phyloP scores from a whole-genome alignment of 2,329 filamentous ascomycete species.

The Zasmidium cellare region DNA sequence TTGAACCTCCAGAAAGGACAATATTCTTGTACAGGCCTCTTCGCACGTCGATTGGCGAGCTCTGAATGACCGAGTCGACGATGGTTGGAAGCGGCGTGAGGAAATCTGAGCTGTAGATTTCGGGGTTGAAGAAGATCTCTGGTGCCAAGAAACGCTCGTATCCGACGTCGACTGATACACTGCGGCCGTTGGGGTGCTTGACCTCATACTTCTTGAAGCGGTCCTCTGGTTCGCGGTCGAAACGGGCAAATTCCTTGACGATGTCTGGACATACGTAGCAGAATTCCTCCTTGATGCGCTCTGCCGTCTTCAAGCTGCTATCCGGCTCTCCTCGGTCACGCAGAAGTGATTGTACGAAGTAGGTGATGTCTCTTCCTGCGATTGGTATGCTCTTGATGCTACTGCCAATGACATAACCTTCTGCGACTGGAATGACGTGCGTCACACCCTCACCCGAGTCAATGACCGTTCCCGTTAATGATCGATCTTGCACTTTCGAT shows the following conservation, averaged over 20 bases:
- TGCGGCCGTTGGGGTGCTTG: slow-evolving; percentile 78
- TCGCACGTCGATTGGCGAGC: slow-evolving; percentile 94
- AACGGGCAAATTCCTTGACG: slow-evolving; percentile 95
- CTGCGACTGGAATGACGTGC: slow-evolving; percentile 96
- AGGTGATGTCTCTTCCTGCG: slow-evolving; percentile 95
- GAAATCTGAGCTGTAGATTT: slow-evolving; percentile 99
- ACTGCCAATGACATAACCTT: slow-evolving; percentile 98
- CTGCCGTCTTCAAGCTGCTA: slow-evolving; percentile 93
- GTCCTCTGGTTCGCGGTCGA: slow-evolving; percentile 82
- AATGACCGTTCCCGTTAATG: slow-evolving; percentile 94
- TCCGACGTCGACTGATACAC: slow-evolving; percentile 85
- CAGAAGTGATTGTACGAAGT: slow-evolving; percentile 95
- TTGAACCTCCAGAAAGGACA: slow-evolving; percentile 93
- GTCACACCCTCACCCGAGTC: slow-evolving; percentile 98
- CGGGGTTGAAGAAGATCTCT: slow-evolving; percentile 99
- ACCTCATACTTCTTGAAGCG: slow-evolving; percentile 90
- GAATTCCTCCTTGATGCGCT: slow-evolving; percentile 98
- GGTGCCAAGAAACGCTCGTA: slow-evolving; percentile 98
- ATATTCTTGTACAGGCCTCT: slow-evolving; percentile 99
- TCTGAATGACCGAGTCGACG: slow-evolving; percentile 95
- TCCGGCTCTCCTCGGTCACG: slow-evolving; percentile 96
- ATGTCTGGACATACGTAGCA: slow-evolving; percentile 99
- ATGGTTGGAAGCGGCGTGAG: slow-evolving; percentile 90
- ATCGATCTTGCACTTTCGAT: slow-evolving; percentile 94
- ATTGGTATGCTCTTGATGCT: slow-evolving; percentile 99